Conservation (phyloP, 2,329 filamentous ascomycete species). For the Hirsutella rhossiliensis region DNA sequence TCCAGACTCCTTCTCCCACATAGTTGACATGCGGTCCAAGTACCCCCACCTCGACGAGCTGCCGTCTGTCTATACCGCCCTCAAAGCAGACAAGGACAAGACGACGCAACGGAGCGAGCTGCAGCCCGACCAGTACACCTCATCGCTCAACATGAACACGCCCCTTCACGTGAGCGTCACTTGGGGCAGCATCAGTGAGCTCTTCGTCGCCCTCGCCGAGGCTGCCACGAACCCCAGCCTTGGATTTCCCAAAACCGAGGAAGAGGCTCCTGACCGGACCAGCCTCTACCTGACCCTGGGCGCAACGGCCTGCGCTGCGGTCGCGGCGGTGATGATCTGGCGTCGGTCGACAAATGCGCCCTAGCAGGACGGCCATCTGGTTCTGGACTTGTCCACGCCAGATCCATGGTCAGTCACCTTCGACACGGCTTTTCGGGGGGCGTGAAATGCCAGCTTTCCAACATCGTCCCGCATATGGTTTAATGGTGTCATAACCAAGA, state of each 20-base stretch:
- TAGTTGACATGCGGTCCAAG: slow-evolving; percentile 66
- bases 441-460: no score
- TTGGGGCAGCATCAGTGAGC: slow-evolving; percentile 86
- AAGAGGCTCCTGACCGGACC: slow-evolving; percentile 72
- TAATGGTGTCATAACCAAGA: no score
- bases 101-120: slow-evolving; percentile 87
- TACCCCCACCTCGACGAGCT: slow-evolving; percentile 80
- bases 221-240: slow-evolving; percentile 81
- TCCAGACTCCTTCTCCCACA: slow-evolving; percentile 88
- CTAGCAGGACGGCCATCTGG: slow-evolving; percentile 7
- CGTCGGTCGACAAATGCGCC: slow-evolving; percentile 39
- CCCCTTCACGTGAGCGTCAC: slow-evolving; percentile 90
- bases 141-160: slow-evolving; percentile 72
- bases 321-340: slow-evolving; percentile 56
- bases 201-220: slow-evolving; percentile 87
- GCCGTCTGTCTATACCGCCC: slow-evolving; percentile 79
- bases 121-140: slow-evolving; percentile 87
- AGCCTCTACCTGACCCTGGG: slow-evolving; percentile 77
- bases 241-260: slow-evolving; percentile 81
- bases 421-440: no score
- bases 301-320: slow-evolving; percentile 52
- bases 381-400: not conserved
- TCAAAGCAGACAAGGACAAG: slow-evolving; percentile 93
- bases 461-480: no score
- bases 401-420: no score